Evolutionary conservation across 2,329 filamentous ascomycete genomes (phyloP).

Genomic region (Xylariaceae sp.): DNA sequence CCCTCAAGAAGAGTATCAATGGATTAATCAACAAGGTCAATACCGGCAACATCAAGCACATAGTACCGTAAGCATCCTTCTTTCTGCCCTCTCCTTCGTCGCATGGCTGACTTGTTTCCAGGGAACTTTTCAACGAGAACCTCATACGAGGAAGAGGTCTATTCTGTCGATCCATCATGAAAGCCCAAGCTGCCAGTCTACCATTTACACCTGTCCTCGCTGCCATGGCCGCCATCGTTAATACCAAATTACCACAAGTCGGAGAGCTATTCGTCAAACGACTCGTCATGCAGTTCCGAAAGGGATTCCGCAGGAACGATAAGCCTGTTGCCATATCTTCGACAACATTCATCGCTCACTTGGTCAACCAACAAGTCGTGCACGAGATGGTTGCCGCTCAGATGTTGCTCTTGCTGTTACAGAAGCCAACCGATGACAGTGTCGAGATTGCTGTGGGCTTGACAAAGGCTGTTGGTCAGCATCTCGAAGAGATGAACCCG

Average conservation of each 20-base stretch:
- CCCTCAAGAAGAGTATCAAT: conserved; percentile 97
- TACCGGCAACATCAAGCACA: conserved; percentile 94
- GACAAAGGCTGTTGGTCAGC: conserved; percentile 88
- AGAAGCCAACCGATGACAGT: conserved; percentile 95
- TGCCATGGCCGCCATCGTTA: conserved; percentile 92
- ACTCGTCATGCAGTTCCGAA: conserved; percentile 87
- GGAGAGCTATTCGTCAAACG: conserved; percentile 85
- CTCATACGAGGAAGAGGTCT: conserved; percentile 84
- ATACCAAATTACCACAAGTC: conserved; percentile 93
- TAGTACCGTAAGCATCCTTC: no score
- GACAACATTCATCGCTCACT: conserved; percentile 89
- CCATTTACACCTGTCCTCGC: conserved; percentile 97
- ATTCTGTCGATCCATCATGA: conserved; percentile 96
- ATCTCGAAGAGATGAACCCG: conserved; percentile 91
- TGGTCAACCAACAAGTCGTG: conserved; percentile 93
- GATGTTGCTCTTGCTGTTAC: conserved; percentile 83
- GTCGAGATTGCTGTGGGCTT: conserved; percentile 96
- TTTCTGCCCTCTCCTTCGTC: no score
- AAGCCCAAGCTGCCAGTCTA: conserved; percentile 91
- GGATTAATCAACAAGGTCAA: conserved; percentile 99
- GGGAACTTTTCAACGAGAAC: conserved; percentile 95
- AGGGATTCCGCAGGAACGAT: conserved; percentile 94
- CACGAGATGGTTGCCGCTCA: conserved; percentile 92
- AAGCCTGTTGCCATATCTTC: conserved; percentile 92
- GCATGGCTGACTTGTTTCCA: no score